A percentile compares a stretch with the other conserved stretches of the same genome.
These are phyloP conservation scores for Cladorrhinum sp. DNA, from an alignment of 2,329 filamentous ascomycete genomes.

Conservation along the genomic window DNA sequence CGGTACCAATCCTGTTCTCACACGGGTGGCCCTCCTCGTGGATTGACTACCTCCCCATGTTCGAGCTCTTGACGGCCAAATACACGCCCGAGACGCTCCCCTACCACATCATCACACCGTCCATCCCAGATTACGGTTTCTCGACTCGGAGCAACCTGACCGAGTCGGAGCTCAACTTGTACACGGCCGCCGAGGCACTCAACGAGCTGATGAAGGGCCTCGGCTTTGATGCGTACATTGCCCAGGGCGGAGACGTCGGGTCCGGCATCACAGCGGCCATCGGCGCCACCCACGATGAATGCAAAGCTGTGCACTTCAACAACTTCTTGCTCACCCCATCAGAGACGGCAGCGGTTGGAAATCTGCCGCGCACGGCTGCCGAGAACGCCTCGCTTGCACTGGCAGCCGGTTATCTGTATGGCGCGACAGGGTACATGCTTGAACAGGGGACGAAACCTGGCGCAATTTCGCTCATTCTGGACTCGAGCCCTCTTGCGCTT, in stretches of 20 bases:
- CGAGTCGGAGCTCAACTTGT: conserved; percentile 37
- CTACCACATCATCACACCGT: conserved; percentile 57
- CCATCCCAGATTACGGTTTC: conserved; percentile 52
- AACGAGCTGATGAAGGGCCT: conserved; percentile 52
- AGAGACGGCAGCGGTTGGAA: conserved; percentile 14
- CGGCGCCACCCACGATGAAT: conserved; percentile 40
- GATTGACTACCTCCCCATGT: conserved; percentile 52
- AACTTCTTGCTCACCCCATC: conserved; percentile 14
- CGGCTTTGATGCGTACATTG: conserved; percentile 54
- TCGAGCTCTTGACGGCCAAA: conserved; percentile 44
- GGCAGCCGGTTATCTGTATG: conserved; percentile 36
- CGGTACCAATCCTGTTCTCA: conserved; percentile 33
- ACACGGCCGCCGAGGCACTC: conserved; percentile 43
- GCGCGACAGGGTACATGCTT: conserved; percentile 47
- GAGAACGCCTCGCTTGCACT: conserved; percentile 40
- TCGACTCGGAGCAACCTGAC: conserved; percentile 42
- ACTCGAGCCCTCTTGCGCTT: conserved; percentile 52
- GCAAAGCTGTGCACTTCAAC: conserved; percentile 41
- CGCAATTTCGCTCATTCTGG: conserved; percentile 54
- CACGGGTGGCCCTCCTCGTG: conserved; percentile 57
- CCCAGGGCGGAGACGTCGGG: conserved; percentile 57
- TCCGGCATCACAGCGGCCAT: conserved; percentile 43
- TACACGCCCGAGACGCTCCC: conserved; percentile 51
- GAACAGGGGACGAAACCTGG: conserved; percentile 53
- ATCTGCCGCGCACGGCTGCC: conserved; percentile 19